Conservation (phyloP, 2,329 filamentous ascomycete genomes). For the Colletotrichum sp. region DNA sequence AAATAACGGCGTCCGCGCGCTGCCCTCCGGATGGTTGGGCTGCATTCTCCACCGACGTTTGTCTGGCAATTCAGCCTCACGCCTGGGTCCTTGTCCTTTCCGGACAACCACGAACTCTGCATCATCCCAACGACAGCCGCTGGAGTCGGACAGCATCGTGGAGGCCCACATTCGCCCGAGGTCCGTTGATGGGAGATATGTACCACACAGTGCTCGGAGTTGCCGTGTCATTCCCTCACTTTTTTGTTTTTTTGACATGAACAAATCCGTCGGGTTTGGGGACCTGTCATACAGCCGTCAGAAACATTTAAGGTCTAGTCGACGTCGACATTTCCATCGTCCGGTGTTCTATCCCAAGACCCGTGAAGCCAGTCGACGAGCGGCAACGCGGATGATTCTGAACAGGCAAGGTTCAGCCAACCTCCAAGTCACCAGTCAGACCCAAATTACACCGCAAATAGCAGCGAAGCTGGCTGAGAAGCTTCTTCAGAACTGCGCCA, state of each 20-base stretch:
- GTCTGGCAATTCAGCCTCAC: not conserved
- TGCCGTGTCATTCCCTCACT: not conserved
- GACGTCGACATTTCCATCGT: not conserved
- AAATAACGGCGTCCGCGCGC: not conserved
- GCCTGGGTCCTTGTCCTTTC: not conserved
- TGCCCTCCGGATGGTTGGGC: not conserved
- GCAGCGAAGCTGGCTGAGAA: not conserved
- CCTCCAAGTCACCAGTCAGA: not conserved
- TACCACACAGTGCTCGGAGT: slow-evolving; percentile 13
- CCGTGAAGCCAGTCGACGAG: not conserved
- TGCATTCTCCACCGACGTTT: not conserved
- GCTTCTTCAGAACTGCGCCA: not conserved
- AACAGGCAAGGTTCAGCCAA: not conserved
- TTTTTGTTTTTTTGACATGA: not conserved
- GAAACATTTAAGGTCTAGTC: not conserved
- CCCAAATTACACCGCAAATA: not conserved
- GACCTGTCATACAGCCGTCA: not conserved
- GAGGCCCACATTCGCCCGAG: not conserved
- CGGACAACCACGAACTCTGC: slow-evolving; percentile 15
- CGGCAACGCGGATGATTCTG: not conserved
- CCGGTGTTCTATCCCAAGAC: not conserved
- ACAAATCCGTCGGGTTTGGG: not conserved
- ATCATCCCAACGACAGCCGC: not conserved
- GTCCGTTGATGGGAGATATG: not conserved
- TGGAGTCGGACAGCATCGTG: not conserved